Base-by-base conservation (phyloP, 208 protist genomes). In the Leishmania mexicana region DNA sequence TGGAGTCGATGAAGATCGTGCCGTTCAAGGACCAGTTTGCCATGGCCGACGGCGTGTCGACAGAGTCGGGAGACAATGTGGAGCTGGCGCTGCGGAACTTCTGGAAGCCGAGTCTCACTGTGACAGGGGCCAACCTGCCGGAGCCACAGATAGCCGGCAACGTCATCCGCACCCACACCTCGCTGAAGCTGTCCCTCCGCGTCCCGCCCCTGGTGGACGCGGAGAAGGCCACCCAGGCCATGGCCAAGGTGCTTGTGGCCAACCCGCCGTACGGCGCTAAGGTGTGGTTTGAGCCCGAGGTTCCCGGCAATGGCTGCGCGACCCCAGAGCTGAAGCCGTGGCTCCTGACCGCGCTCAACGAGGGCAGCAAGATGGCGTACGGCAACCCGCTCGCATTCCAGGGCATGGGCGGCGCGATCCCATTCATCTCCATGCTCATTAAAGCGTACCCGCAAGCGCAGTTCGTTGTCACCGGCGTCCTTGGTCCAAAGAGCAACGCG, bases 341-440 rank as follows among this genome's bases (percentile, higher is more conserved):
- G 96, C 90, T 99, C 31, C 57, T 81, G 35, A 84, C 85, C 28
- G 87, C 97, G 11, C 75, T 99, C 8, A 87, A 93, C 54, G 92
- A 94, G 64, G 92, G 94, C 49, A 99, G 97, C 71, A 54, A 89
- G 47, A 73, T 81, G 35, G 96, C 92, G 73, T 99, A 95, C 82
- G 92, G 90, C 51, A 96, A 97, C 65, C 47, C 87, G n/a, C 87
- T 90, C 31, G 91, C 85, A 7, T 92, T 78, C 54, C 87, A 98
- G 65, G 94, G 95, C 62, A 88, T 99, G 85, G 97, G 97, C 78
- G 95, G 96, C 15, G 87, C 93, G 40, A 99, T 99, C 79, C 98
- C 98, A 7, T 99, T 99, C 83, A 99, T 99, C 81, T 94, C 90
- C 51, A 97, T 98, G 91, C 92, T 99, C 2, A 76, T 94, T 64